Percentiles rank a stretch among this genome's conserved stretches.
Conservation (phyloP, 73 alveolate species). For the Effrenium voratum region DNA sequence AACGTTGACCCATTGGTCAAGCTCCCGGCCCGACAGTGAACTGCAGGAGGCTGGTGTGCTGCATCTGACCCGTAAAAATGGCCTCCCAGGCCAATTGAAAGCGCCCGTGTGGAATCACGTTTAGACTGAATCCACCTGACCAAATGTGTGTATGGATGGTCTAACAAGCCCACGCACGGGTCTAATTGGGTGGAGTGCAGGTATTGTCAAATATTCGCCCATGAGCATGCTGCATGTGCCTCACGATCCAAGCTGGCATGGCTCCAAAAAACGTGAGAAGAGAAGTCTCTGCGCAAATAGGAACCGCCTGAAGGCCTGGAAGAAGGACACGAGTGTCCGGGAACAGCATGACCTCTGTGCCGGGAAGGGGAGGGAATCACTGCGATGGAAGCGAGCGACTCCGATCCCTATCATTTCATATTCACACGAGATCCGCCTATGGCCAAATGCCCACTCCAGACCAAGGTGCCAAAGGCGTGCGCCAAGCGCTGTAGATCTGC, state of each 20-base stretch:
- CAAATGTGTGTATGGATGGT: no score
- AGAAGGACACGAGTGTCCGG: conserved; percentile 81
- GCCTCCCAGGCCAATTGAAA: not conserved
- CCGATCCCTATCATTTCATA: not conserved
- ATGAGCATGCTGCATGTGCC: no score
- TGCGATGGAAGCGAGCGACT: not conserved
- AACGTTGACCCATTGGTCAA: not conserved
- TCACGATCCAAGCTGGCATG: no score
- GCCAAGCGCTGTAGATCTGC: conserved; percentile 89
- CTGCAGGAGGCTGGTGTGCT: conserved; percentile 43
- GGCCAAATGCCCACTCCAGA: not conserved
- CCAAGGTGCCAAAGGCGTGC: conserved; percentile 42
- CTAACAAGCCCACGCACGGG: no score
- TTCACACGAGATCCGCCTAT: not conserved
- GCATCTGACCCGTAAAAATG: conserved; percentile 57
- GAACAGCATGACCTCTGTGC: conserved; percentile 40
- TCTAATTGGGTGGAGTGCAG: no score
- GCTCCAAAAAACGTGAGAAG: no score
- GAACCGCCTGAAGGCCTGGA: conserved; percentile 61
- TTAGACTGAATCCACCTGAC: no score
- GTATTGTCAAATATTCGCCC: no score
- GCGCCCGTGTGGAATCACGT: no score
- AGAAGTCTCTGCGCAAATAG: not conserved
- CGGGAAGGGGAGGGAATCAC: not conserved
- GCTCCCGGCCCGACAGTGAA: conserved; percentile 50